Conservation (phyloP, 768 basidiomycete genomes). For the Rhodocollybia butyracea region DNA sequence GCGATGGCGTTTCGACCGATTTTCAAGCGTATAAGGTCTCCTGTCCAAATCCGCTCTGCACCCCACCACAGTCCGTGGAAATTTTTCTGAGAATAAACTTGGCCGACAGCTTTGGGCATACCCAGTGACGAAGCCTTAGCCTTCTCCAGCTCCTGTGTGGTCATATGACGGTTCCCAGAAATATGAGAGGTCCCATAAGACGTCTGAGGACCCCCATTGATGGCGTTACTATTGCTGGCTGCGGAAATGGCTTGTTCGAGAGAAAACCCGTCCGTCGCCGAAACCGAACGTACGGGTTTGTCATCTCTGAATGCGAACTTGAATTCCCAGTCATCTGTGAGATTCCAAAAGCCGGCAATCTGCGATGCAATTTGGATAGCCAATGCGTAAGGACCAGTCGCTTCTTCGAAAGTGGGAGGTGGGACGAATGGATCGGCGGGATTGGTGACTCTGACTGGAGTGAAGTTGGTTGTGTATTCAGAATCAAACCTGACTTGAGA, state of each 20-base stretch:
- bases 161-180: constrained; percentile 12
- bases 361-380: constrained; percentile 70
- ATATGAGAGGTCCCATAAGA: constrained; percentile 4
- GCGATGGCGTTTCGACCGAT: constrained; percentile 64
- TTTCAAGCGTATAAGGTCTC: constrained; percentile 81
- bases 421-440: constrained; percentile 8
- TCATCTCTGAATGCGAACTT: constrained; percentile 35
- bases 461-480: constrained; percentile 47
- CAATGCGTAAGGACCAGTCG: constrained; percentile 61
- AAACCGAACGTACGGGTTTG: constrained; percentile 15
- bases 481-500: constrained; percentile 40
- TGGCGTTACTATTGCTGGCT: constrained; percentile 4
- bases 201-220: neutral
- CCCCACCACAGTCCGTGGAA: constrained; percentile 92
- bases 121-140: constrained; percentile 20
- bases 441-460: constrained; percentile 33
- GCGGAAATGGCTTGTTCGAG: constrained; percentile 3
- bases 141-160: constrained; percentile 12
- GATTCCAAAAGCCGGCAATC: constrained; percentile 62
- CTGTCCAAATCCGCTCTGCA: constrained; percentile 82
- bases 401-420: constrained; percentile 41
- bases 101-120: constrained; percentile 11
- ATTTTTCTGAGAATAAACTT: constrained; percentile 45
- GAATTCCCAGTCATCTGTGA: constrained; percentile 72
- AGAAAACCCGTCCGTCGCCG: neutral